A percentile compares a stretch with the other conserved stretches of the same genome.
Evolutionary conservation across 805 yeast species (phyloP).

Genomic region (Candida corydali): DNA sequence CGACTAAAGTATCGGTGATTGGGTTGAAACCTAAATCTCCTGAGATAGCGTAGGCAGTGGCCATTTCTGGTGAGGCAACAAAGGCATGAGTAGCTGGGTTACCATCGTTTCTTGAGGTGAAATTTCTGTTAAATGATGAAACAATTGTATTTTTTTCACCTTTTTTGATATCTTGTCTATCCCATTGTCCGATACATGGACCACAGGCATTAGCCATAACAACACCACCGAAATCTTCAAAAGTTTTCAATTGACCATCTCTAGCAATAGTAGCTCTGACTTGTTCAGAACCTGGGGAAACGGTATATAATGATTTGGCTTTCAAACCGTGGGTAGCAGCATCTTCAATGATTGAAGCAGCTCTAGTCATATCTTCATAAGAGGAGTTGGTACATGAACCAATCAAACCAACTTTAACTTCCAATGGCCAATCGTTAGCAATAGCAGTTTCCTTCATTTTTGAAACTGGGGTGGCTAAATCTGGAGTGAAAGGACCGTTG

Average conservation of each 20-base stretch:
- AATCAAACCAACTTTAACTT: slow-evolving; percentile 89
- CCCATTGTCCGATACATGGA: slow-evolving; percentile 99
- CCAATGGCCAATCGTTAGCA: slow-evolving; percentile 87
- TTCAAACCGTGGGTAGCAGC: slow-evolving; percentile 89
- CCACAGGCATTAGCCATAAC: slow-evolving; percentile 98
- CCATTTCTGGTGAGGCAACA: slow-evolving; percentile 95
- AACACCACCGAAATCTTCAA: slow-evolving; percentile 87
- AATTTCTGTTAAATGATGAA: slow-evolving; percentile 96
- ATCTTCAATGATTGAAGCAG: slow-evolving; percentile 86
- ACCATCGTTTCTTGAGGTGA: slow-evolving; percentile 97
- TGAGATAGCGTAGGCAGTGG: slow-evolving; percentile 91
- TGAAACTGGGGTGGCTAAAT: slow-evolving; percentile 92
- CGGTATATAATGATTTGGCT: slow-evolving; percentile 87
- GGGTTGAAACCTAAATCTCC: slow-evolving; percentile 98
- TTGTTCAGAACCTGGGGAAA: slow-evolving; percentile 98
- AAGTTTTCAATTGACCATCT: slow-evolving; percentile 87
- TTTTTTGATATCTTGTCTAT: slow-evolving; percentile 86
- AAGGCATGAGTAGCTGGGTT: slow-evolving; percentile 97
- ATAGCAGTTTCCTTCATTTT: slow-evolving; percentile 79
- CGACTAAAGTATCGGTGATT: slow-evolving; percentile 78
- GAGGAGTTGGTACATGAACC: slow-evolving; percentile 99
- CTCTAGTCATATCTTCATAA: slow-evolving; percentile 96
- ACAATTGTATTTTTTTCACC: slow-evolving; percentile 95
- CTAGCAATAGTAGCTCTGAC: slow-evolving; percentile 97
- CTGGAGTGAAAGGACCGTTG: slow-evolving; percentile 98